A percentile compares a stretch with the other conserved stretches of the same genome.
These are phyloP conservation scores for Lipomyces starkeyi DNA, from an alignment of 805 yeast species.

Conservation along the genomic window DNA sequence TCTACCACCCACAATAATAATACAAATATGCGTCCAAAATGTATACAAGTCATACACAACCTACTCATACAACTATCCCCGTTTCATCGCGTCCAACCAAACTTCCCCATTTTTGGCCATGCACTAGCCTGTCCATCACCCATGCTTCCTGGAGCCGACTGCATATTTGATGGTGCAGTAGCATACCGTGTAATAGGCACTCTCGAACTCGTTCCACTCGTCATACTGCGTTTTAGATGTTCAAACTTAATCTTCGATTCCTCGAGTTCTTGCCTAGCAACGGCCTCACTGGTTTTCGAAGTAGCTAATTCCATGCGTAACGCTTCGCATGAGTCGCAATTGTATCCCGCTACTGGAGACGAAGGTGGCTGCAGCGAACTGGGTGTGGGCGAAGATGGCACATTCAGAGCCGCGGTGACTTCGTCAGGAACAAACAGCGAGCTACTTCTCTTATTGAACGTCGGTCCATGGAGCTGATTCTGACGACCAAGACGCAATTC, in stretches of 20 bases:
- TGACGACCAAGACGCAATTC: constrained; percentile 35
- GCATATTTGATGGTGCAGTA: constrained; percentile 2
- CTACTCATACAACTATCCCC: neutral
- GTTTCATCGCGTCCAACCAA: constrained; percentile 29
- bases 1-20: neutral
- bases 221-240: constrained; percentile 20
- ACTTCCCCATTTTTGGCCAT: constrained; percentile 33
- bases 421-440: constrained; percentile 29
- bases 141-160: constrained; percentile 3
- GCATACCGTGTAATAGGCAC: neutral
- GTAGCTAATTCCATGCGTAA: constrained; percentile 43
- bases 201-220: neutral
- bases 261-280: constrained; percentile 44
- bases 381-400: neutral
- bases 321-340: constrained; percentile 42
- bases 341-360: neutral
- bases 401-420: constrained; percentile 2
- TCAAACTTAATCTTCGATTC: constrained; percentile 39
- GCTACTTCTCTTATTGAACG: constrained; percentile 32
- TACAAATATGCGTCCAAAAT: constrained; percentile 3
- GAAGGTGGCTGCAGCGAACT: neutral
- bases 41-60: neutral
- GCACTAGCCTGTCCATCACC: constrained; percentile 12
- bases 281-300: constrained; percentile 43
- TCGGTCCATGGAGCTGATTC: constrained; percentile 22